Conservation (phyloP, 495 filamentous ascomycete species). For the Penicillium cataractarum region DNA sequence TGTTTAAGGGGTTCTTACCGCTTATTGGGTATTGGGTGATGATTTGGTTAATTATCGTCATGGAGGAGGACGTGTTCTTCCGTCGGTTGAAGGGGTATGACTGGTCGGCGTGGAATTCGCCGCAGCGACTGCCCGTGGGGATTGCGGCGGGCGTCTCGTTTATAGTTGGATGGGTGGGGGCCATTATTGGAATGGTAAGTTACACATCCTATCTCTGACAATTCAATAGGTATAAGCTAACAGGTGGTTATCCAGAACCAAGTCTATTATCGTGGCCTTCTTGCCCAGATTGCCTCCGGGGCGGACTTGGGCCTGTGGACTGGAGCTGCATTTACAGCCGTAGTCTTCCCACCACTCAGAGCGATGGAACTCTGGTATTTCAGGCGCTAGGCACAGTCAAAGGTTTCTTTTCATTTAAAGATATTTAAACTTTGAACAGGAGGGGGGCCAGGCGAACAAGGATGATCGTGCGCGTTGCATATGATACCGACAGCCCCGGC, state of each 20-base stretch:
- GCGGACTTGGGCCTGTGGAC: slow-evolving; percentile 51
- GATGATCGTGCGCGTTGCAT: slow-evolving; percentile 6
- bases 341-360: slow-evolving; percentile 49
- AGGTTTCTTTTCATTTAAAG: not conserved
- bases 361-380: slow-evolving; percentile 42
- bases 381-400: slow-evolving; percentile 40
- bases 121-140: slow-evolving; percentile 45
- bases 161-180: slow-evolving; percentile 53
- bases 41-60: slow-evolving; percentile 48
- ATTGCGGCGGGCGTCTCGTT: slow-evolving; percentile 51
- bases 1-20: slow-evolving; percentile 53
- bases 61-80: slow-evolving; percentile 52
- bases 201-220: not conserved
- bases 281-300: slow-evolving; percentile 43
- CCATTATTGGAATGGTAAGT: slow-evolving; percentile 53
- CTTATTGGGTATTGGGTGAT: slow-evolving; percentile 57
- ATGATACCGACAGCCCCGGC: slow-evolving; percentile 21
- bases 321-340: slow-evolving; percentile 42
- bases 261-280: slow-evolving; percentile 51
- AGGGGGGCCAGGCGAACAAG: not conserved
- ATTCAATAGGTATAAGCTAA: no score
- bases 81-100: slow-evolving; percentile 40
- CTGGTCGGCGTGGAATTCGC: slow-evolving; percentile 52
- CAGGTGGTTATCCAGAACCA: slow-evolving; percentile 46
- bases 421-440: not conserved